Evolutionary conservation across 2,329 filamentous ascomycete species (phyloP).

Genomic region (Diplodia corticola): DNA sequence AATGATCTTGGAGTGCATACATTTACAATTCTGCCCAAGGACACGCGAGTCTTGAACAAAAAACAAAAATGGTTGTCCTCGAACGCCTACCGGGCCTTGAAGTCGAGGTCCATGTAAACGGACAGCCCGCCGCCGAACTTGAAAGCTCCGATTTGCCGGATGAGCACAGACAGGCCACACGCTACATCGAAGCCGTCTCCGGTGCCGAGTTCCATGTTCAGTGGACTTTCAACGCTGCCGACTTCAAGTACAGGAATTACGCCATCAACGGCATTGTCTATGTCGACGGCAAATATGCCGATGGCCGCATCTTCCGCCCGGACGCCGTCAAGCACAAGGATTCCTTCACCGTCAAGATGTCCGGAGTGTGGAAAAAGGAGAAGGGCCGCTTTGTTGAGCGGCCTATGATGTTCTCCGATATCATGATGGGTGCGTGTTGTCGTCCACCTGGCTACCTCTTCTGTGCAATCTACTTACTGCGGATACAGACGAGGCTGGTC

Average conservation of each 20-base stretch:
- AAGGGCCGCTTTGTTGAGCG: neutral
- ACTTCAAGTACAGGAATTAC: conserved; percentile 23
- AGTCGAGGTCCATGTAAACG: conserved; percentile 23
- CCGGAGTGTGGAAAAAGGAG: conserved; percentile 12
- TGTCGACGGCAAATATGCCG: conserved; percentile 28
- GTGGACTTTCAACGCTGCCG: conserved; percentile 20
- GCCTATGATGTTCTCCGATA: conserved; percentile 7
- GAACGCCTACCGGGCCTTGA: conserved; percentile 1
- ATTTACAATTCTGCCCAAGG: neutral
- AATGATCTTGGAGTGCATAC: neutral
- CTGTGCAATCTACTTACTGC: neutral
- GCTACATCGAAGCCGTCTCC: conserved; percentile 36
- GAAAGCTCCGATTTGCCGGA: conserved; percentile 26
- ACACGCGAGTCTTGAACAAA: neutral
- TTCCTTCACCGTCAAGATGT: conserved; percentile 14
- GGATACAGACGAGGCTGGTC: conserved; percentile 1
- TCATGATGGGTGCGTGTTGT: conserved; percentile 1
- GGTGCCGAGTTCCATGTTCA: conserved; percentile 31
- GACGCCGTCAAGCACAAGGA: conserved; percentile 10
- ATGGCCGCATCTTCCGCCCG: conserved; percentile 11
- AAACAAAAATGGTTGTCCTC: neutral
- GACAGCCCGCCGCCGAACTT: conserved; percentile 30
- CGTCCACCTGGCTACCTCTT: neutral
- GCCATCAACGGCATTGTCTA: conserved; percentile 24
- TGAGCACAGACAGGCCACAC: conserved; percentile 26